Base-by-base conservation (phyloP, 2,329 filamentous ascomycete species). In the Calonectria leucothoes region DNA sequence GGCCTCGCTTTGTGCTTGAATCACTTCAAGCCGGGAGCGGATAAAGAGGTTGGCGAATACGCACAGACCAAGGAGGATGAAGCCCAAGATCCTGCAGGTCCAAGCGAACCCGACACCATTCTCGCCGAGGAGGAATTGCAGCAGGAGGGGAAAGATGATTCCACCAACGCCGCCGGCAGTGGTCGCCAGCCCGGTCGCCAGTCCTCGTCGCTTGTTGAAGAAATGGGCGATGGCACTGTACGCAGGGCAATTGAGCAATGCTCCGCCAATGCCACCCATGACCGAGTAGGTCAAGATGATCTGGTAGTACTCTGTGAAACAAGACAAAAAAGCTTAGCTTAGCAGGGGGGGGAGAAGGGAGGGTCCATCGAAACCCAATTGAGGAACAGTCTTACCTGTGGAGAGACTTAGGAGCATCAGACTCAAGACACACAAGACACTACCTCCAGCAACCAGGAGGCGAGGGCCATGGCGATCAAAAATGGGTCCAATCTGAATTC, bases 111-210 rank as follows among this genome's bases (percentile, higher is more conserved):
- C 88, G 11, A 89, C 80, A 1, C 84, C 85, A 7, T 87, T 80
- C 11, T 75, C 81, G 0, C 86, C 86, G 11, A 89, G 83, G n/a
- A 89, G 82, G 27, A 82, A 80, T 73, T 87, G 85, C 51, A 90
- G 80, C 66, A 88, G 79, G 14, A 89, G 80, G 1, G 88, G 88
- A 67, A 94, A 94, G 1, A 91, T 84, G 27, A 94, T 89, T n/a
- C 93, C 93, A 31, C 93, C 93, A 15, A 94, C 84, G 20, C 91
- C 92, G 23, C 92, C 92, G 0, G 94, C 93, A 0, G 93, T 93
- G 6, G 93, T 90, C n/a, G 94, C 94, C 51, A 97, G 87, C n/a
- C 95, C 95, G 0, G 93, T 96, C 10, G 95, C 94, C 51, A 94
- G 89, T 3, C 93, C 95, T 17, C 95, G 91, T 64, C 91, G 92